Evolutionary conservation across 2,329 filamentous ascomycete species (phyloP), one percentile per base, ranked within the genome.

Genomic region (Shiraia sp.): DNA sequence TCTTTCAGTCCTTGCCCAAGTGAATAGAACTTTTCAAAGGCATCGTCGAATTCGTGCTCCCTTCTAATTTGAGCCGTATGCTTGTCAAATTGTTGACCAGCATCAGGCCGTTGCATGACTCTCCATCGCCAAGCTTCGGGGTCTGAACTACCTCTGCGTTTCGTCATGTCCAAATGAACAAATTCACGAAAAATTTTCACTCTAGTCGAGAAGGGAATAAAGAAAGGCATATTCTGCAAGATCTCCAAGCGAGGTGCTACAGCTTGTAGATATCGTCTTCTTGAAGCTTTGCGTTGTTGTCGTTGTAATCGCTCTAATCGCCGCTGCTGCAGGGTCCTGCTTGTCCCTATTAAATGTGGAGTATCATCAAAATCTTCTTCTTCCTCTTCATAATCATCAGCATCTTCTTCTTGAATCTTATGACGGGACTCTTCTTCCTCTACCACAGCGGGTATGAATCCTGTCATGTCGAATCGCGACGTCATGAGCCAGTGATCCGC

Each of bases 101-200:
- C 59, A 33, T 65, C 62, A 10, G 58, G 56, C 15, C 58, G 51
- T 22, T 63, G 62, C 59, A 68, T 66, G 13, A 76, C 69, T 16
- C 75, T 79, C 63, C 83, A 76, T 30, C 88, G 80, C 88, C 88
- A 93, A 16, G 79, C 72, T 53, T 93, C 89, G 1, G 88, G 79
- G 56, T 93, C 87, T 9, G 85, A 74, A 49, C 79, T 73, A 0
- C 88, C 89, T 51, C 90, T 77, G 48, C 90, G 76, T 49, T 85
- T 84, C 36, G 78, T 68, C 62, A 93, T 90, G 68, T 99, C 93
- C 4, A 91, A 75, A 22, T 81, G 72, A n/a, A 97, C 88, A 57
- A 97, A 97, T 61, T 96, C 84, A 22, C 91, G 83, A 68, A 99
- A 97, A 16, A 97, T 92, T 63, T 90, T 83, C 4, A 99, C 93